Evolutionary conservation across 2,329 filamentous ascomycete genomes (phyloP).

Genomic region (Pyricularia sp.): DNA sequence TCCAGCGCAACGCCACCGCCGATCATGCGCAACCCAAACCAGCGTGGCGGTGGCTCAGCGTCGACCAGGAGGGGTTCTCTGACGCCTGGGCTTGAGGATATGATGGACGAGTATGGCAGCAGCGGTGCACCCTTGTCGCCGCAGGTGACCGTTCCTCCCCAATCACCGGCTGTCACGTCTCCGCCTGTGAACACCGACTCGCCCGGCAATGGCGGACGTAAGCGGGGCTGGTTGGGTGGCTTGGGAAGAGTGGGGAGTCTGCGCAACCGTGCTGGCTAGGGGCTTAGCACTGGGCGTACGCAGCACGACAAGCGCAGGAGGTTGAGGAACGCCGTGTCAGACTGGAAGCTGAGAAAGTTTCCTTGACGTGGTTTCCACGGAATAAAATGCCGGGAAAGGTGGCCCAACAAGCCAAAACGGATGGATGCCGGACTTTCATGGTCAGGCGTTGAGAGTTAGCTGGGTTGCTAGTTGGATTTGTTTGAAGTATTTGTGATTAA

Average conservation of each 20-base stretch:
- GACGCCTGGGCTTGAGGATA: slow-evolving; percentile 1
- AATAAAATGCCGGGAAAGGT: background rate
- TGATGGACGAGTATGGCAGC: background rate
- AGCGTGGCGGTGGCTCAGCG: background rate
- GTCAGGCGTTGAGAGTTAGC: background rate
- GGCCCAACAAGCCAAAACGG: background rate
- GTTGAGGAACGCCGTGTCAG: background rate
- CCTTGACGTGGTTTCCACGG: background rate
- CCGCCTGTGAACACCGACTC: background rate
- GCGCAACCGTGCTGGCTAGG: slow-evolving; percentile 17
- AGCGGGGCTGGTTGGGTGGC: slow-evolving; percentile 18
- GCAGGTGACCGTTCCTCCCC: background rate
- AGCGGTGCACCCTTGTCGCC: background rate
- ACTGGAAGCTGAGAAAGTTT: background rate
- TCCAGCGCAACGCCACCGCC: slow-evolving; percentile 46
- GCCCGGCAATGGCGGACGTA: slow-evolving; percentile 13
- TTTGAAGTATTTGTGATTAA: background rate
- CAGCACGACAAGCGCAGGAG: background rate
- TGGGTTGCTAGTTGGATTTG: background rate
- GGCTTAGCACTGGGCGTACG: slow-evolving; percentile 1
- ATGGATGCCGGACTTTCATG: background rate
- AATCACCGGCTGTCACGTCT: background rate
- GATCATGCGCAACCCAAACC: slow-evolving; percentile 35
- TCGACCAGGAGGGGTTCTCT: background rate
- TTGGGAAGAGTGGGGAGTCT: slow-evolving; percentile 21